Conservation (phyloP, 768 basidiomycete genomes). For the Tulasnella calospora region DNA sequence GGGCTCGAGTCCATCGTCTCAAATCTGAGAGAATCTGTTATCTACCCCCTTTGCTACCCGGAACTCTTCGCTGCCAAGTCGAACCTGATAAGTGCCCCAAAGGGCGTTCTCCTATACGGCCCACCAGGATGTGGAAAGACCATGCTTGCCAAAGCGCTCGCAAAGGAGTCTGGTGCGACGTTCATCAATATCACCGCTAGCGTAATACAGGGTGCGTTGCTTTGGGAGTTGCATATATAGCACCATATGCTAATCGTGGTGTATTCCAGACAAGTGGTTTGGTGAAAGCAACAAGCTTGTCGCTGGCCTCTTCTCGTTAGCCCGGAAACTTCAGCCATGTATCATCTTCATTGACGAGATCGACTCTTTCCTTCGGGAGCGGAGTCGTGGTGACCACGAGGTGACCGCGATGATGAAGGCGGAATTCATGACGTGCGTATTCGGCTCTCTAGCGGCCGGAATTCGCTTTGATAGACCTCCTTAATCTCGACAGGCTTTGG, state of each 20-base stretch:
- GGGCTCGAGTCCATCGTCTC: constrained; percentile 88
- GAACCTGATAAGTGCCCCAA: constrained; percentile 81
- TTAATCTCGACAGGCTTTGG: constrained; percentile 61
- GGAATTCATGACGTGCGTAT: constrained; percentile 80
- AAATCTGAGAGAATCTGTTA: constrained; percentile 89
- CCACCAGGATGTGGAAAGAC: constrained; percentile 98
- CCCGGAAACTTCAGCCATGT: constrained; percentile 85
- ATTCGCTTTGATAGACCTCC: not conserved
- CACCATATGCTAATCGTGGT: constrained; percentile 35
- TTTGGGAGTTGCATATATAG: not conserved
- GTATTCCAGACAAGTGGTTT: constrained; percentile 75
- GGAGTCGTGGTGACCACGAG: constrained; percentile 87
- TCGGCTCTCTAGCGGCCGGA: constrained; percentile 20
- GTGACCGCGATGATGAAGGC: constrained; percentile 99
- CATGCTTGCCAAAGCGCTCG: constrained; percentile 97
- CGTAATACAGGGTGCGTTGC: constrained; percentile 15
- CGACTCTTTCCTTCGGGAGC: constrained; percentile 86
- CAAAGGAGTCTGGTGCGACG: constrained; percentile 94
- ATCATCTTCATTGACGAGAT: constrained; percentile 99
- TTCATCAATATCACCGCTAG: constrained; percentile 77
- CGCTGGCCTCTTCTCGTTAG: constrained; percentile 87
- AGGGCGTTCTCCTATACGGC: constrained; percentile 92
- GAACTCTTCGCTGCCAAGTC: constrained; percentile 78
- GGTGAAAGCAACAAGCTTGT: constrained; percentile 94
- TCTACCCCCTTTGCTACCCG: constrained; percentile 89